Conservation (phyloP, 148 eudicot genomes). For the Rhododendron ovatum region DNA sequence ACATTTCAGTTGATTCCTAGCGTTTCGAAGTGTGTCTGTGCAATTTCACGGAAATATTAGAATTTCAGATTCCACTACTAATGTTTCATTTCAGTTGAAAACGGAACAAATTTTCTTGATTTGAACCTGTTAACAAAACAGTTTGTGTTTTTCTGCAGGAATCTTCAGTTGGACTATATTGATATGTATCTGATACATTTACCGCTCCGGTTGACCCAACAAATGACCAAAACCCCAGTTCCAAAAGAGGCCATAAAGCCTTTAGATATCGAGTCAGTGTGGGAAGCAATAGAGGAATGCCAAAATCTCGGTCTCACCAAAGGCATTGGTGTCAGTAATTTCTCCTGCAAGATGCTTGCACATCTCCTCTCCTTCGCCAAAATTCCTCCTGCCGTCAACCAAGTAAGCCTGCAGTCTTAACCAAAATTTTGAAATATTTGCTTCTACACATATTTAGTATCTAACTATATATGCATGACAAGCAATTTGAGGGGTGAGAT, state of each 20-base stretch:
- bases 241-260: conserved; percentile 39
- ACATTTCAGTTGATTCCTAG: background rate
- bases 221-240: conserved; percentile 31
- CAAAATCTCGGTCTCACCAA: conserved; percentile 60
- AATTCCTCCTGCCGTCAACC: conserved; percentile 75
- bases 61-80: background rate
- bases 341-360: conserved; percentile 44
- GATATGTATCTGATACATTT: conserved; percentile 70
- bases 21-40: background rate
- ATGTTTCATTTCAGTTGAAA: background rate
- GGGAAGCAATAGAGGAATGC: conserved; percentile 80
- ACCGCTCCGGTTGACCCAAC: conserved; percentile 48
- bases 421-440: background rate
- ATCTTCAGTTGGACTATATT: conserved; percentile 53
- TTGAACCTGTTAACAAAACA: background rate
- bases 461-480: too few relatives aligned
- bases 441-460: background rate
- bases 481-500: background rate
- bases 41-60: background rate
- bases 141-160: conserved; percentile 30
- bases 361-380: conserved; percentile 48
- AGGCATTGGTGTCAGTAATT: conserved; percentile 80
- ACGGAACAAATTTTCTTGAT: background rate
- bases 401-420: conserved; percentile 31
- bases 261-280: conserved; percentile 49